phyloP scores from a whole-genome alignment of 2,329 filamentous ascomycete genomes.

The Aspergillus bombycis region DNA sequence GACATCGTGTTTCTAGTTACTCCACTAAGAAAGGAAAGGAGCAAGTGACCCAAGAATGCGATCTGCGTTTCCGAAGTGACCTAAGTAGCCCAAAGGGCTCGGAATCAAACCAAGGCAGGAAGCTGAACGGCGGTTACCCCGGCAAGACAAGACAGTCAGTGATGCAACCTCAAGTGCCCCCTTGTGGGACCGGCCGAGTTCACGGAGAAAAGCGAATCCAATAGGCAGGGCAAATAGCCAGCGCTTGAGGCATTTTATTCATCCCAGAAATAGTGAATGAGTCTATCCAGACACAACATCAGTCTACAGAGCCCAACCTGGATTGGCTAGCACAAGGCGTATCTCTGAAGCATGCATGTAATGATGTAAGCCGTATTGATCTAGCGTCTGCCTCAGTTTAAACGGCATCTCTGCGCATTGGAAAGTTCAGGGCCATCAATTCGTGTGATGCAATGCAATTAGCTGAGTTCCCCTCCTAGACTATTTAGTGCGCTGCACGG shows the following conservation, averaged over 20 bases:
- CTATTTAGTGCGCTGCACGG: no score
- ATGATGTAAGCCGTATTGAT: not conserved
- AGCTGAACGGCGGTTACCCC: not conserved
- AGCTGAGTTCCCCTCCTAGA: not conserved
- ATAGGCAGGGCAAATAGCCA: not conserved
- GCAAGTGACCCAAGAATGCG: no score
- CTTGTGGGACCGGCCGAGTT: not conserved
- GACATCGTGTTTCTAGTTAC: not conserved
- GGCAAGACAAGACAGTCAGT: not conserved
- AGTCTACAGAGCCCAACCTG: not conserved
- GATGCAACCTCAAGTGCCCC: not conserved
- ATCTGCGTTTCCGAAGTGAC: not conserved
- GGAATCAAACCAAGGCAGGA: not conserved
- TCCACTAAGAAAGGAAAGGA: not conserved
- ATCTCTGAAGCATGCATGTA: not conserved
- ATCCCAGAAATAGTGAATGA: not conserved
- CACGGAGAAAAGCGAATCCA: not conserved
- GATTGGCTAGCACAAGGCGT: not conserved
- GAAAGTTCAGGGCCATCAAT: not conserved
- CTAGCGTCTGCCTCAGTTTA: not conserved
- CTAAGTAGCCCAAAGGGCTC: accelerated
- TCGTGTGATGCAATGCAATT: not conserved
- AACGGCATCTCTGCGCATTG: not conserved
- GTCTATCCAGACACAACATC: not conserved
- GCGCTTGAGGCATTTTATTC: not conserved